Evolutionary conservation across 2,329 filamentous ascomycete genomes (phyloP).

Genomic region (Penicillium sp.): DNA sequence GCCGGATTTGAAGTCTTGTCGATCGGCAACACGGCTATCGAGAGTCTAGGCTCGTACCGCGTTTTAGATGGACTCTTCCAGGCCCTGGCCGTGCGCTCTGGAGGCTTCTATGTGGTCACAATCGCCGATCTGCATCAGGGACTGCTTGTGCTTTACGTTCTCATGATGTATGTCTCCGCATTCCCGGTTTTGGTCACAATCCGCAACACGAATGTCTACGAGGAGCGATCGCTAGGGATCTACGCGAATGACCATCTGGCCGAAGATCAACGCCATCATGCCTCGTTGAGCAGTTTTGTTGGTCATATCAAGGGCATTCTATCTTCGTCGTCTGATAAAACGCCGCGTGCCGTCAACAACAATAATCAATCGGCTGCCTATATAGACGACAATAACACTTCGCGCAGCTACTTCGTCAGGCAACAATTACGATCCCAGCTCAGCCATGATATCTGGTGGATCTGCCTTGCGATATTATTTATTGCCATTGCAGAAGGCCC

Average conservation of each 20-base stretch:
- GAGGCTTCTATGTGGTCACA: constrained; percentile 63
- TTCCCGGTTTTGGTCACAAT: constrained; percentile 35
- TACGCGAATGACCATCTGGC: constrained; percentile 30
- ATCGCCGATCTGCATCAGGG: constrained; percentile 55
- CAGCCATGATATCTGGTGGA: constrained; percentile 64
- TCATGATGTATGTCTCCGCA: constrained; percentile 39
- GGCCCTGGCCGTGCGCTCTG: constrained; percentile 61
- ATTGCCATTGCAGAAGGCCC: constrained; percentile 59
- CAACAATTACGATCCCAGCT: constrained; percentile 62
- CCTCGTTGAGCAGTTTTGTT: constrained; percentile 22
- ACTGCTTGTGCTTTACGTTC: constrained; percentile 56
- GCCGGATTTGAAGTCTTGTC: constrained; percentile 63
- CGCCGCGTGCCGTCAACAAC: neutral
- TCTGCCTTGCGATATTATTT: constrained; percentile 57
- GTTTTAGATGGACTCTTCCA: constrained; percentile 61
- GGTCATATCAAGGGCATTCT: constrained; percentile 24
- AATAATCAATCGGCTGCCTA: neutral
- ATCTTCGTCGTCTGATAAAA: constrained; percentile 17
- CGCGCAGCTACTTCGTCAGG: constrained; percentile 48
- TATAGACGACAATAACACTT: constrained; percentile 23
- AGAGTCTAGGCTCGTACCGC: constrained; percentile 51
- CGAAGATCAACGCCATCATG: constrained; percentile 18
- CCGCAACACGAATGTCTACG: constrained; percentile 67
- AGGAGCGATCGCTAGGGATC: constrained; percentile 61
- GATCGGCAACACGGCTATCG: constrained; percentile 56